These are phyloP conservation scores for Ramalina intermedia DNA, from an alignment of 495 filamentous ascomycete genomes.

Conservation along the genomic window DNA sequence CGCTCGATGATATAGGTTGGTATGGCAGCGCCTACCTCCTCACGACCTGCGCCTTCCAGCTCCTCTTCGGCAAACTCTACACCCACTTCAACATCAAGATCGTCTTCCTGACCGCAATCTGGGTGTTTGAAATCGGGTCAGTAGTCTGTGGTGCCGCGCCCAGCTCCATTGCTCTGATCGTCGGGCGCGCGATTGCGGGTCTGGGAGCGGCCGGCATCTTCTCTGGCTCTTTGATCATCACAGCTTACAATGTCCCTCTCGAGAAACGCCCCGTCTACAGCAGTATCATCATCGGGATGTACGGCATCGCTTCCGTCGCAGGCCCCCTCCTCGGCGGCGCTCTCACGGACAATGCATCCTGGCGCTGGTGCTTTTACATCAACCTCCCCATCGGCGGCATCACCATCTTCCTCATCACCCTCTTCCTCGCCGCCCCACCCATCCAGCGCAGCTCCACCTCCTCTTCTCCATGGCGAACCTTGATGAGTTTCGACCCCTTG, in stretches of 20 bases:
- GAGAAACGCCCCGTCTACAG: conserved; percentile 32
- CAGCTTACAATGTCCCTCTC: conserved; percentile 39
- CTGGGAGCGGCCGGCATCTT: conserved; percentile 36
- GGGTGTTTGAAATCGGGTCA: conserved; percentile 46
- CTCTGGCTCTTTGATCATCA: conserved; percentile 35
- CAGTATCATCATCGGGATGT: conserved; percentile 15
- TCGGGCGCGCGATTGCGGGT: conserved; percentile 41
- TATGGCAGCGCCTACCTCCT: conserved; percentile 54
- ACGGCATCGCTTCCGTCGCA: conserved; percentile 38
- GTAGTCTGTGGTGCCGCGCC: conserved; percentile 58
- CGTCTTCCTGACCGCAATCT: conserved; percentile 33
- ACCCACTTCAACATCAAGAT: conserved; percentile 48
- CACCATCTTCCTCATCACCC: conserved; percentile 10
- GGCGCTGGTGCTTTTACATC: conserved; percentile 33
- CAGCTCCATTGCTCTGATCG: conserved; percentile 50
- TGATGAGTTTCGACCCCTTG: too few relatives aligned
- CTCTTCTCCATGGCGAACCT: too few relatives aligned
- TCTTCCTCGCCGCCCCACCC: conserved; percentile 15
- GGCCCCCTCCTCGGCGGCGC: conserved; percentile 21
- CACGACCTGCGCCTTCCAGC: conserved; percentile 48
- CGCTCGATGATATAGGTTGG: conserved; percentile 48
- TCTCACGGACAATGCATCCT: conserved; percentile 19
- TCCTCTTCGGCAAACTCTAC: conserved; percentile 63
- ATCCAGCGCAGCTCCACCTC: conserved; percentile 9
- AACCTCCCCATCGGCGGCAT: conserved; percentile 20